Evolutionary conservation across 1,284 basidiomycete genomes (phyloP), one percentile per base, ranked within the genome.

Genomic region (Ceratobasidium sp.): DNA sequence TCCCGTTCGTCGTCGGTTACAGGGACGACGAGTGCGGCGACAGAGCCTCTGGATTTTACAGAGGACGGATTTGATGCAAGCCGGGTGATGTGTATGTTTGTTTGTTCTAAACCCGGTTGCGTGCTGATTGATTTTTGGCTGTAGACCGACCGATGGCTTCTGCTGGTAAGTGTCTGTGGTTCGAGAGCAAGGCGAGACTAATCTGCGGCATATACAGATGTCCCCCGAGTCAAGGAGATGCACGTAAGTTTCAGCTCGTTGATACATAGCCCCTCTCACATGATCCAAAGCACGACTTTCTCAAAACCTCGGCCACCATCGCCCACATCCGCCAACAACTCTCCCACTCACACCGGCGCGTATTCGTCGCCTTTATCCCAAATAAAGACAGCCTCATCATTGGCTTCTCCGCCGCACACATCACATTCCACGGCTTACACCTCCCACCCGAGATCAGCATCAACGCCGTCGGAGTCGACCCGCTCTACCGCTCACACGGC

Each of bases 81-180:
- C 22, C 68, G 68, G 41, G 68, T 72, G 29, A 72, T 72, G 68
- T 72, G 68, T 72, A 61, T 37, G 68, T 72, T 8, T 58, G 37
- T 34, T 51, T 24, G 4, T 27, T 39, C 19, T 4, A 22, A 14
- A 58, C n/a, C 1, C 16, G 5, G 11, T 22, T 61, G 27, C 16
- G 19, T 14, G 34, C 48, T 46, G 43, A 49, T 61, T 39, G 24
- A 14, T 49, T n/a, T 39, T n/a, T 72, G 56, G 31, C 3, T 39
- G 13, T 34, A 72, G 68, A 72, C 24, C 68, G 68, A 49, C 68
- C 68, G 11, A 72, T 72, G 68, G 51, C 24, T 43, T 61, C 68
- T 51, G 68, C 56, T 49, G 68, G 68, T 72, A 51, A 16, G 16
- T 43, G 41, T 14, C 16, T 63, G n/a, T 39, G 37, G 39, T 22